These are phyloP conservation scores for Trebouxia sp. DNA, from an alignment of 139 green algal genomes.

Conservation along the genomic window DNA sequence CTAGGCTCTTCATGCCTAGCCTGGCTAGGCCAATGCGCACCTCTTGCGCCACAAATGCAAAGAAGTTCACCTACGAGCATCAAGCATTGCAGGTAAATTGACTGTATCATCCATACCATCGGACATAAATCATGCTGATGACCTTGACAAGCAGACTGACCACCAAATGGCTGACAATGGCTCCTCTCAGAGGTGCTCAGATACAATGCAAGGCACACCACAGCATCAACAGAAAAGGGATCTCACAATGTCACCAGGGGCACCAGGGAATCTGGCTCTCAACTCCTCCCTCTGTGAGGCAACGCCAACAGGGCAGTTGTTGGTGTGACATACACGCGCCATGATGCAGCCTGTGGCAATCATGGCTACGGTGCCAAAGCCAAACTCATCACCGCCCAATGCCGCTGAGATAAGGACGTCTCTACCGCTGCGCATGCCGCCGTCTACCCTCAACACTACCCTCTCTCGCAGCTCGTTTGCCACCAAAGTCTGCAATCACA, in stretches of 20 bases:
- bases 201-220: neutral
- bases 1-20: constrained; percentile 83
- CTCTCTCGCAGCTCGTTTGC: constrained; percentile 94
- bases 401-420: constrained; percentile 91
- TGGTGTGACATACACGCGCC: constrained; percentile 99
- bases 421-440: constrained; percentile 88
- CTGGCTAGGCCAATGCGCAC: constrained; percentile 79
- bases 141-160: neutral
- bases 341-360: constrained; percentile 99
- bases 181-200: no score
- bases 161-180: neutral
- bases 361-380: constrained; percentile 98
- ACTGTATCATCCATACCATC: no score
- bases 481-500: constrained; percentile 69
- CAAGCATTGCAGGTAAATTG: no score
- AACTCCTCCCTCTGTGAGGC: constrained; percentile 97
- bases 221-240: neutral
- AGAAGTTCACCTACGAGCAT: constrained; percentile 90
- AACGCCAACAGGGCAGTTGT: constrained; percentile 99
- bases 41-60: constrained; percentile 94
- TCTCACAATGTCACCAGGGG: constrained; percentile 69
- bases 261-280: constrained; percentile 93
- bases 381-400: constrained; percentile 96
- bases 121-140: no score
- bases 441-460: constrained; percentile 92